Evolutionary conservation across 2,329 filamentous ascomycete genomes (phyloP).

Genomic region (Neonectria ditissima): DNA sequence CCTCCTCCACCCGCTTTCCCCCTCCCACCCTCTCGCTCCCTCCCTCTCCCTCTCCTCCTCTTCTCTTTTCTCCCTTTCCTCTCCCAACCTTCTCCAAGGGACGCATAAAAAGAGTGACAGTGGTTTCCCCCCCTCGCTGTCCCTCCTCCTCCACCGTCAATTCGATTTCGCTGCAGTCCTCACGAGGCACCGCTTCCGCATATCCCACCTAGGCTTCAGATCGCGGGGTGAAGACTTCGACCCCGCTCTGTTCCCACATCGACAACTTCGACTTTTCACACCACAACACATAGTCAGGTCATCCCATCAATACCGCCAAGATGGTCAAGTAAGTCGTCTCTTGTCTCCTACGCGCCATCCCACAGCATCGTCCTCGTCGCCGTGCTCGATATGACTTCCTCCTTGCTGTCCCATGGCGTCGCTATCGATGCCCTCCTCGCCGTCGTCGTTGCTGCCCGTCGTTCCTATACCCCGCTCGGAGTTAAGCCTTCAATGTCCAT

Average conservation of each 20-base stretch:
- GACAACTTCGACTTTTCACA: slow-evolving; percentile 52
- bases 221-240: slow-evolving; percentile 58
- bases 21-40: slow-evolving; percentile 42
- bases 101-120: slow-evolving; percentile 56
- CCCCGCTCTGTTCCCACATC: slow-evolving; percentile 58
- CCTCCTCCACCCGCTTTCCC: slow-evolving; percentile 46
- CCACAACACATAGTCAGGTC: slow-evolving; percentile 53
- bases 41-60: slow-evolving; percentile 41
- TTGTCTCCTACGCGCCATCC: slow-evolving; percentile 19
- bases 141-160: slow-evolving; percentile 53
- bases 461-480: slow-evolving; percentile 54
- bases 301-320: slow-evolving; percentile 81
- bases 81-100: slow-evolving; percentile 46
- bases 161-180: slow-evolving; percentile 45
- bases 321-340: slow-evolving; percentile 95
- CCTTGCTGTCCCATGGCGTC: background rate
- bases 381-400: slow-evolving; percentile 10
- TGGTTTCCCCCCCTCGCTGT: slow-evolving; percentile 52
- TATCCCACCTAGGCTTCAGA: slow-evolving; percentile 46
- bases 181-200: slow-evolving; percentile 45
- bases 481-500: slow-evolving; percentile 50
- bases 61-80: slow-evolving; percentile 38
- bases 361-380: slow-evolving; percentile 7
- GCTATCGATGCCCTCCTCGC: slow-evolving; percentile 2
- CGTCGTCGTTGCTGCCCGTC: slow-evolving; percentile 7